Conservation (phyloP, 2,329 filamentous ascomycete species). For the Phialophora chinensis region DNA sequence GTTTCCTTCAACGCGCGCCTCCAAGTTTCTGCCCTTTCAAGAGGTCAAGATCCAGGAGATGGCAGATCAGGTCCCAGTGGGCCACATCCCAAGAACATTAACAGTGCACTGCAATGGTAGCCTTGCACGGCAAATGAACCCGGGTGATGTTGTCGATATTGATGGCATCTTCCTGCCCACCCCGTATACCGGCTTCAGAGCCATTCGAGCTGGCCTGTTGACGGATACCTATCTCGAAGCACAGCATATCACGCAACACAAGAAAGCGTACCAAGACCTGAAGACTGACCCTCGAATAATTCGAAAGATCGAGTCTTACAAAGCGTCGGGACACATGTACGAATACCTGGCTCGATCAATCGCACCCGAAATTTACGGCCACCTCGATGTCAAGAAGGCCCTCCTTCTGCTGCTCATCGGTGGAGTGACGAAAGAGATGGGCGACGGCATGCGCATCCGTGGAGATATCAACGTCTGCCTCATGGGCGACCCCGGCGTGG, state of each 20-base stretch:
- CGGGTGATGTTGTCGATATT: constrained; percentile 91
- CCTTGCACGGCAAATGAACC: constrained; percentile 84
- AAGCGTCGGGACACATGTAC: constrained; percentile 87
- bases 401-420: constrained; percentile 93
- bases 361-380: constrained; percentile 94
- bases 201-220: constrained; percentile 91
- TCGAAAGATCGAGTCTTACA: constrained; percentile 82
- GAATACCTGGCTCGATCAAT: constrained; percentile 96
- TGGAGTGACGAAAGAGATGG: constrained; percentile 94
- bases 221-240: constrained; percentile 98
- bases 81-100: constrained; percentile 90
- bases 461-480: constrained; percentile 98
- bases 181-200: constrained; percentile 98
- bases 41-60: constrained; percentile 99
- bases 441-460: constrained; percentile 97
- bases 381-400: constrained; percentile 97
- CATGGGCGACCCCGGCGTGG: constrained; percentile 99
- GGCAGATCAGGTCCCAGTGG: constrained; percentile 98
- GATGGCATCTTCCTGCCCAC: constrained; percentile 96
- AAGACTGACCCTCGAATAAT: constrained; percentile 79
- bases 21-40: constrained; percentile 96
- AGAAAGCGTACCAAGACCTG: constrained; percentile 96
- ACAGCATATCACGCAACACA: constrained; percentile 92
- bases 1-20: constrained; percentile 91
- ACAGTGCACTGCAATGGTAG: constrained; percentile 89